These are phyloP conservation scores for Leptographium lundbergii DNA, from an alignment of 2,329 filamentous ascomycete species.

Conservation along the genomic window DNA sequence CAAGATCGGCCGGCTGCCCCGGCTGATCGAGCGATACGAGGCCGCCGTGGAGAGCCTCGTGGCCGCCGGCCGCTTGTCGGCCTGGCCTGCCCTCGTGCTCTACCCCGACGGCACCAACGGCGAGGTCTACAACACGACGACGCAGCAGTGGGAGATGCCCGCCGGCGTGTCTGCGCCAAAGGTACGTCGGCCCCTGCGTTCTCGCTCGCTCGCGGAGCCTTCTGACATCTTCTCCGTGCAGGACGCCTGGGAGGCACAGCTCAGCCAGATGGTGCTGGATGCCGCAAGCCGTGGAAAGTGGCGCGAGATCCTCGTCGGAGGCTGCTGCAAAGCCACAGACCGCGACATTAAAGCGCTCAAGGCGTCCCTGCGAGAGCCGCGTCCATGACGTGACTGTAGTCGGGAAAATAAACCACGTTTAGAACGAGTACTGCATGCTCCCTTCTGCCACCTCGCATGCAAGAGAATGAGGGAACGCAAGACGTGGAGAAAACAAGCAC, in stretches of 20 bases:
- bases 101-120: slow-evolving; percentile 60
- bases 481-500: no score
- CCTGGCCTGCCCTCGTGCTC: slow-evolving; percentile 43
- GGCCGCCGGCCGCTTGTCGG: slow-evolving; percentile 17
- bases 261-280: slow-evolving; percentile 26
- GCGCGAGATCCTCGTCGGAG: slow-evolving; percentile 35
- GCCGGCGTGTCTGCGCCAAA: slow-evolving; percentile 14
- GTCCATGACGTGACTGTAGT: not conserved
- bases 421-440: no score
- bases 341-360: slow-evolving; percentile 12
- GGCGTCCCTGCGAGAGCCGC: not conserved
- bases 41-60: slow-evolving; percentile 28
- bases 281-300: slow-evolving; percentile 26
- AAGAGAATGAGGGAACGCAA: no score
- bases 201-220: not conserved
- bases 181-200: slow-evolving; percentile 7
- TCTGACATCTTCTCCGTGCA: not conserved
- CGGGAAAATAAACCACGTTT: no score
- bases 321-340: slow-evolving; percentile 37
- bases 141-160: slow-evolving; percentile 44
- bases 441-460: no score
- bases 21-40: slow-evolving; percentile 42
- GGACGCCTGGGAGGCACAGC: slow-evolving; percentile 32
- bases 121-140: slow-evolving; percentile 52
- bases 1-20: slow-evolving; percentile 48